These are phyloP conservation scores for Paraphoma chrysanthemicola DNA, from an alignment of 2,329 filamentous ascomycete genomes.

Conservation along the genomic window DNA sequence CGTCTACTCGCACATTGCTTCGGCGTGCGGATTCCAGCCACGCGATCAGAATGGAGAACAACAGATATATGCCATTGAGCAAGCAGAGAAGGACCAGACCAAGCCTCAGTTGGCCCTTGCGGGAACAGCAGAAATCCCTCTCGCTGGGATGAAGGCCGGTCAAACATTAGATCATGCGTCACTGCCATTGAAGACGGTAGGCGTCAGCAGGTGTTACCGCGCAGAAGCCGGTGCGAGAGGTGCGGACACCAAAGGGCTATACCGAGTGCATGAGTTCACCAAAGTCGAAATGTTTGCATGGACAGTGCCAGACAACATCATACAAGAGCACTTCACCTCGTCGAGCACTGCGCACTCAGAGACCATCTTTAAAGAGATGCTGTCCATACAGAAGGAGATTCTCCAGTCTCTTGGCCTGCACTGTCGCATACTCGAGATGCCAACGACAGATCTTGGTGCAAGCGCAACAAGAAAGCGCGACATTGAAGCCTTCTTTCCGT, in stretches of 20 bases:
- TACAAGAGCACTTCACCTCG: conserved; percentile 41
- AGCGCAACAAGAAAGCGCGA: conserved; percentile 87
- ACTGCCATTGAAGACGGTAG: conserved; percentile 80
- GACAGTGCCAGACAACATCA: conserved; percentile 66
- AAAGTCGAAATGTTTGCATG: conserved; percentile 98
- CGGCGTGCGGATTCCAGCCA: conserved; percentile 93
- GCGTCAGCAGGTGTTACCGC: conserved; percentile 89
- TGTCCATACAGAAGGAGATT: conserved; percentile 86
- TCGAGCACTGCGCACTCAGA: conserved; percentile 52
- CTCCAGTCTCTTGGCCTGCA: conserved; percentile 77
- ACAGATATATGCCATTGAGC: conserved; percentile 84
- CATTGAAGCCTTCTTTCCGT: conserved; percentile 94
- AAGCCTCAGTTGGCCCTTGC: conserved; percentile 77
- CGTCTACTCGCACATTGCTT: conserved; percentile 89
- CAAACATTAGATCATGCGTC: conserved; percentile 68
- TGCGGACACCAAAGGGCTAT: conserved; percentile 89
- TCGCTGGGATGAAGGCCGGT: conserved; percentile 88
- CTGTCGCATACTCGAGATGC: conserved; percentile 93
- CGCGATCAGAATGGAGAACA: conserved; percentile 89
- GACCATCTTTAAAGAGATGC: conserved; percentile 80
- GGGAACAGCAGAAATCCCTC: conserved; percentile 91
- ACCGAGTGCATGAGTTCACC: conserved; percentile 97
- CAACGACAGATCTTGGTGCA: conserved; percentile 84
- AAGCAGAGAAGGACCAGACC: conserved; percentile 65
- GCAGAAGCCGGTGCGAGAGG: conserved; percentile 93